Conservation (phyloP, 2,329 filamentous ascomycete genomes). For the Trichoderma polysporum region DNA sequence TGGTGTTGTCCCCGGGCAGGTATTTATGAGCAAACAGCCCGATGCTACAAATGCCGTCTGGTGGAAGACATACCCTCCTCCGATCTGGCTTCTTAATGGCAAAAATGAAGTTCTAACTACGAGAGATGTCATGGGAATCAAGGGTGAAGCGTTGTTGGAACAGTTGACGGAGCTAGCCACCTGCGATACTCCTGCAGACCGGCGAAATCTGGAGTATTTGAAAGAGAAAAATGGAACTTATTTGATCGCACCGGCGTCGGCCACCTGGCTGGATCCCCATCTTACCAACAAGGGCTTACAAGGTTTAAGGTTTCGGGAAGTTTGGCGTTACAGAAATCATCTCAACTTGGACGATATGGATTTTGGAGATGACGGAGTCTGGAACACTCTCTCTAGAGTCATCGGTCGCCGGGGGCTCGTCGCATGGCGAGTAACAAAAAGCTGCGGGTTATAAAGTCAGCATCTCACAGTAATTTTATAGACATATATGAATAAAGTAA, state of each 20-base stretch:
- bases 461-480: not conserved
- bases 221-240: slow-evolving; percentile 65
- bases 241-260: slow-evolving; percentile 71
- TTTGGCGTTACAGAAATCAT: slow-evolving; percentile 68
- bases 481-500: not conserved
- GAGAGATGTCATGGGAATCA: slow-evolving; percentile 71
- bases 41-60: slow-evolving; percentile 70
- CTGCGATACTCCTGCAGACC: slow-evolving; percentile 59
- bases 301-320: slow-evolving; percentile 64
- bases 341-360: slow-evolving; percentile 79
- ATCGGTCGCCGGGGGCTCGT: slow-evolving; percentile 62
- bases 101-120: slow-evolving; percentile 72
- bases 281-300: slow-evolving; percentile 58
- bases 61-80: slow-evolving; percentile 86
- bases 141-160: slow-evolving; percentile 58
- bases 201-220: slow-evolving; percentile 54
- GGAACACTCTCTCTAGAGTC: slow-evolving; percentile 67
- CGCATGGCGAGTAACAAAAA: slow-evolving; percentile 65
- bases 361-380: slow-evolving; percentile 73
- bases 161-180: slow-evolving; percentile 60
- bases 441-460: slow-evolving; percentile 39
- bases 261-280: slow-evolving; percentile 66
- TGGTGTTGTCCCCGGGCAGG: slow-evolving; percentile 72
- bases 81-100: slow-evolving; percentile 75
- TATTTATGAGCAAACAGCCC: slow-evolving; percentile 68